phyloP scores from a whole-genome alignment of 768 basidiomycete species.

The Suillus luteus region DNA sequence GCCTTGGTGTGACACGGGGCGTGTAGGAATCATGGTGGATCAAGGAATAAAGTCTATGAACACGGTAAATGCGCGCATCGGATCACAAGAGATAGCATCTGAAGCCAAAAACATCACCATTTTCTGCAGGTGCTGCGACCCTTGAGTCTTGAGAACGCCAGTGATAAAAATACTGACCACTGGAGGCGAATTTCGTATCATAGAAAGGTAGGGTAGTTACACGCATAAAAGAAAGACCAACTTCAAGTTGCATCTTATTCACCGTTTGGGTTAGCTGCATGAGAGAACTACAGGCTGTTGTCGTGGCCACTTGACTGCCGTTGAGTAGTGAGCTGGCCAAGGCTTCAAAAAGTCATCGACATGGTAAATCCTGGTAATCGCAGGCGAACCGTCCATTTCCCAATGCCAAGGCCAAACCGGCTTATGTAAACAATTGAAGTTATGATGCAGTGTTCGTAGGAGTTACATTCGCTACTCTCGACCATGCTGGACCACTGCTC shows the following conservation, averaged over 20 bases:
- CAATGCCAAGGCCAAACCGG: background rate
- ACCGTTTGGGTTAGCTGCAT: background rate
- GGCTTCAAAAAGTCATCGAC: background rate
- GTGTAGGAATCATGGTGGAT: background rate
- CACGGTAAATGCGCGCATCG: background rate
- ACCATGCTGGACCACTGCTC: slow-evolving; percentile 94
- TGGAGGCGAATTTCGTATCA: background rate
- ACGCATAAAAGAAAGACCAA: background rate
- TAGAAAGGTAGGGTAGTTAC: background rate
- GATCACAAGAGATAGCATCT: background rate
- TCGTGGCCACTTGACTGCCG: background rate
- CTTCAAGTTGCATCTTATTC: background rate
- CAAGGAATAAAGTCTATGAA: background rate
- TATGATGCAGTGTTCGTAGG: slow-evolving; percentile 2
- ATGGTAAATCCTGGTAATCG: too few relatives aligned
- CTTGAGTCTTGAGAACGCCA: background rate
- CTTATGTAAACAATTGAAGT: background rate
- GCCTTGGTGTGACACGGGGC: background rate
- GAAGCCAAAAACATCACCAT: background rate
- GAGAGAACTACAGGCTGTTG: background rate
- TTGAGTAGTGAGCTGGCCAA: background rate
- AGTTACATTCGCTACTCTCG: background rate
- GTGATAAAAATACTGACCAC: background rate
- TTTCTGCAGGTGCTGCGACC: background rate
- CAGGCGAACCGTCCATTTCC: background rate